phyloP scores from a whole-genome alignment of 306 rosid genomes.

The Vigna mungo region DNA sequence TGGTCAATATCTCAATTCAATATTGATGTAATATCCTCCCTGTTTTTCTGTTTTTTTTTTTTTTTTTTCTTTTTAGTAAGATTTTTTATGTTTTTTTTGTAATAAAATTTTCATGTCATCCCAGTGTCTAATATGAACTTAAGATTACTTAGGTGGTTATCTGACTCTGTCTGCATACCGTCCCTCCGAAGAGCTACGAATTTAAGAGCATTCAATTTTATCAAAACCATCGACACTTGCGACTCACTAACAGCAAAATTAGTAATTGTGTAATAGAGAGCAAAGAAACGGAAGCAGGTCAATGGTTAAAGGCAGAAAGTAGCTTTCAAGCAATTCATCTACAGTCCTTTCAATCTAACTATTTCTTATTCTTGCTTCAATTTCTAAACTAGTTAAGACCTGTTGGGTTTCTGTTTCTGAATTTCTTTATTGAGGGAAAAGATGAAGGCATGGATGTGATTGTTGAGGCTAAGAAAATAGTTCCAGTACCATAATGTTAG shows the following conservation, averaged over 20 bases:
- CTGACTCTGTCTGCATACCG: neutral
- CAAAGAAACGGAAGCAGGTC: conserved; percentile 10
- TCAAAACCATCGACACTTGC: neutral
- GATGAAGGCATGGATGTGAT: conserved; percentile 3
- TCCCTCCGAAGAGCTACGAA: conserved; percentile 9
- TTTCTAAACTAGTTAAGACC: neutral
- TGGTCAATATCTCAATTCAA: too few relatives aligned
- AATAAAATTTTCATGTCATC: too few relatives aligned
- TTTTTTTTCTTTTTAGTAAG: too few relatives aligned
- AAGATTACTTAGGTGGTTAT: too few relatives aligned
- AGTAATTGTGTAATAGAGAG: neutral
- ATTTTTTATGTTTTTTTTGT: too few relatives aligned
- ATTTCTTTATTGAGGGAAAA: conserved; percentile 25
- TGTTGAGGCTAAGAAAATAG: conserved; percentile 24
- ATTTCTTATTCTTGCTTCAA: conserved; percentile 13
- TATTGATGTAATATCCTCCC: too few relatives aligned
- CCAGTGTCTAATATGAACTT: too few relatives aligned
- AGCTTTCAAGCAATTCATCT: neutral
- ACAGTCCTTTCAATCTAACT: neutral
- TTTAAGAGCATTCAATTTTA: conserved; percentile 23
- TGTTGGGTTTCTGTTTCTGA: conserved; percentile 22
- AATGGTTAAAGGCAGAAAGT: conserved; percentile 4
- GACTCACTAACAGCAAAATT: neutral
- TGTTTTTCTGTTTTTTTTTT: too few relatives aligned
- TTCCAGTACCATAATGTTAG: conserved; percentile 24